Conservation (phyloP, 352 stramenopile species). For the Thraustochytrium sp. region DNA sequence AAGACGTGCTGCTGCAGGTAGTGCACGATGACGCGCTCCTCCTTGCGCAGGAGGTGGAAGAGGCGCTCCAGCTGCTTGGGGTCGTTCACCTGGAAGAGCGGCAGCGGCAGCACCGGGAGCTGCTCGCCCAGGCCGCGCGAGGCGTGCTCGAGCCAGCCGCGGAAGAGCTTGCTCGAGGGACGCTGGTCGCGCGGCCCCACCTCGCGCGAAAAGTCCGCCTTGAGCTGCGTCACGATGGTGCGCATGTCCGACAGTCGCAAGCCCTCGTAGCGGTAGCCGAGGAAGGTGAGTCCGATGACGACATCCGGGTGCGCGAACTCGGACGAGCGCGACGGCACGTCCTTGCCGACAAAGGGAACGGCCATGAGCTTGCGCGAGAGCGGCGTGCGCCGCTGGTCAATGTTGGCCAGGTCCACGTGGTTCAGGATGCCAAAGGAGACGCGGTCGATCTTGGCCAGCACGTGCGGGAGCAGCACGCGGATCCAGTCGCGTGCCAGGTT, state of each 20-base stretch:
- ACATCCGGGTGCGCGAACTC: conserved; percentile 99
- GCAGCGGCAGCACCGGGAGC: conserved; percentile 65
- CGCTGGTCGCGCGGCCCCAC: conserved; percentile 35
- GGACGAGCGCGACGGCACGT: conserved; percentile 94
- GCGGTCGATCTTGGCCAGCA: conserved; percentile 97
- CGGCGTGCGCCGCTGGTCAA: conserved; percentile 96
- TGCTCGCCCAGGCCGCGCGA: conserved; percentile 2
- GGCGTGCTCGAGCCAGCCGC: conserved; percentile 33
- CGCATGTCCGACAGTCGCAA: conserved; percentile 68
- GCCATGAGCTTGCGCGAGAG: conserved; percentile 86
- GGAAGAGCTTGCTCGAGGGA: conserved; percentile 14
- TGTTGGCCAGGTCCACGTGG: conserved; percentile 68
- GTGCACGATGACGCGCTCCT: conserved; percentile 90
- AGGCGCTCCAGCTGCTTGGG: conserved; percentile 89
- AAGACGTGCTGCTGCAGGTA: conserved; percentile 97
- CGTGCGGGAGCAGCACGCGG: conserved; percentile 90
- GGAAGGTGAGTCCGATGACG: conserved; percentile 76
- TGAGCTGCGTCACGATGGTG: conserved; percentile 35
- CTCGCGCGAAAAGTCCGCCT: conserved; percentile 27
- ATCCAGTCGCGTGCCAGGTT: conserved; percentile 81
- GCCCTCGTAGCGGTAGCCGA: conserved; percentile 80
- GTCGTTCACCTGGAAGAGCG: conserved; percentile 94
- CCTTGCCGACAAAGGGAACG: conserved; percentile 98
- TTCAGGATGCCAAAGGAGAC: conserved; percentile 94
- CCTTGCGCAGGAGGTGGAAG: conserved; percentile 83